Conservation (phyloP, 108 stramenopile genomes). For the Skeletonema menzelii region DNA sequence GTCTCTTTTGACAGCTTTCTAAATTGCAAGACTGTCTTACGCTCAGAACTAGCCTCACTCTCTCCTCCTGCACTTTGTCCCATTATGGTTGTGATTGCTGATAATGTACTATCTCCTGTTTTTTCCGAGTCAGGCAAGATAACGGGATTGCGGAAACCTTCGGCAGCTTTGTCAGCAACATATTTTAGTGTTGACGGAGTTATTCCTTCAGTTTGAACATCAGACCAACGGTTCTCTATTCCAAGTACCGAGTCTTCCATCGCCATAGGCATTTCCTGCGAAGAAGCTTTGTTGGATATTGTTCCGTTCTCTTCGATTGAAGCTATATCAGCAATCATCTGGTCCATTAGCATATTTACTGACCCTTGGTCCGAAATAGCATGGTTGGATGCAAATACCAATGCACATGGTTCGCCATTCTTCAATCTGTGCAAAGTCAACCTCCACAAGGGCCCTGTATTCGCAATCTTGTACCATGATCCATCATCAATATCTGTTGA, state of each 20-base stretch:
- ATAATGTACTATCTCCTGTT: slow-evolving; percentile 48
- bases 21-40: slow-evolving; percentile 65
- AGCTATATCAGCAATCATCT: slow-evolving; percentile 58
- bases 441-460: slow-evolving; percentile 70
- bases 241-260: slow-evolving; percentile 85
- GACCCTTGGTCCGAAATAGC: slow-evolving; percentile 84
- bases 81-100: slow-evolving; percentile 75
- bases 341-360: slow-evolving; percentile 75
- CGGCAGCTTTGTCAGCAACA: slow-evolving; percentile 77
- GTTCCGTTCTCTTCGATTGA: slow-evolving; percentile 49
- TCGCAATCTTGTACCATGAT: slow-evolving; percentile 55
- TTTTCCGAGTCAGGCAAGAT: slow-evolving; percentile 69
- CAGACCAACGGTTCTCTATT: slow-evolving; percentile 45
- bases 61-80: slow-evolving; percentile 81
- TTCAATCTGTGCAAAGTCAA: slow-evolving; percentile 61
- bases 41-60: slow-evolving; percentile 40
- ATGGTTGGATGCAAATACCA: slow-evolving; percentile 84
- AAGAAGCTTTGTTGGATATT: slow-evolving; percentile 28
- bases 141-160: slow-evolving; percentile 77
- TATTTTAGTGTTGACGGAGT: slow-evolving; percentile 60
- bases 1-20: slow-evolving; percentile 59
- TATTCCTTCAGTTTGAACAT: slow-evolving; percentile 45
- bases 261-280: slow-evolving; percentile 61
- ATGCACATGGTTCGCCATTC: slow-evolving; percentile 52
- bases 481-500: slow-evolving; percentile 72